Evolutionary conservation across 768 basidiomycete species (phyloP).

Genomic region (Lactarius sp.): DNA sequence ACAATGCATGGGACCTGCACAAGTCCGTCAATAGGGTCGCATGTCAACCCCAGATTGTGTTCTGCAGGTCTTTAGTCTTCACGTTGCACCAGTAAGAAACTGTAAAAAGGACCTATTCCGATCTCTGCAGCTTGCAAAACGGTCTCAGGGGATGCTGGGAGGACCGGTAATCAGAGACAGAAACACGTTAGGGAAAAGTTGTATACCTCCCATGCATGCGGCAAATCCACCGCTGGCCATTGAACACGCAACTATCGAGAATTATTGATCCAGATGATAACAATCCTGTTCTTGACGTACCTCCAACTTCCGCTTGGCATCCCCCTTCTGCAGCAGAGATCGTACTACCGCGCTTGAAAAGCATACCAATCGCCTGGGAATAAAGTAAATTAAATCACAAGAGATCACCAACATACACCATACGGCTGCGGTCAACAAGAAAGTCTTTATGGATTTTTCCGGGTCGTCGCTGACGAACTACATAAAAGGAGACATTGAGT

Average conservation of each 20-base stretch:
- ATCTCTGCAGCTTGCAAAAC: constrained; percentile 89
- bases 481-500: constrained; percentile 3
- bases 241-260: constrained; percentile 71
- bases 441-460: constrained; percentile 82
- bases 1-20: constrained; percentile 97
- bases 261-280: not conserved
- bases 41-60: constrained; percentile 85
- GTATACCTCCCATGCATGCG: constrained; percentile 84
- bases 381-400: constrained; percentile 11
- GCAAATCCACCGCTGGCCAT: constrained; percentile 95
- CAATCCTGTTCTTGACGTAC: constrained; percentile 34
- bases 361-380: constrained; percentile 80
- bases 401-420: constrained; percentile 30
- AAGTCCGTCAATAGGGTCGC: constrained; percentile 89
- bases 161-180: not conserved
- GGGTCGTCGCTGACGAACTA: constrained; percentile 89
- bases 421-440: constrained; percentile 84
- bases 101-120: constrained; percentile 59
- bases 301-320: constrained; percentile 94
- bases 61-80: constrained; percentile 40
- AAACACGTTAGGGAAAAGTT: constrained; percentile 8
- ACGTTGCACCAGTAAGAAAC: not conserved
- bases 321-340: constrained; percentile 95
- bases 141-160: constrained; percentile 69
- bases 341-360: constrained; percentile 95